Evolutionary conservation across 2,329 filamentous ascomycete genomes (phyloP), one percentile per base, ranked within the genome.

Genomic region (Ophiostoma ulmi): DNA sequence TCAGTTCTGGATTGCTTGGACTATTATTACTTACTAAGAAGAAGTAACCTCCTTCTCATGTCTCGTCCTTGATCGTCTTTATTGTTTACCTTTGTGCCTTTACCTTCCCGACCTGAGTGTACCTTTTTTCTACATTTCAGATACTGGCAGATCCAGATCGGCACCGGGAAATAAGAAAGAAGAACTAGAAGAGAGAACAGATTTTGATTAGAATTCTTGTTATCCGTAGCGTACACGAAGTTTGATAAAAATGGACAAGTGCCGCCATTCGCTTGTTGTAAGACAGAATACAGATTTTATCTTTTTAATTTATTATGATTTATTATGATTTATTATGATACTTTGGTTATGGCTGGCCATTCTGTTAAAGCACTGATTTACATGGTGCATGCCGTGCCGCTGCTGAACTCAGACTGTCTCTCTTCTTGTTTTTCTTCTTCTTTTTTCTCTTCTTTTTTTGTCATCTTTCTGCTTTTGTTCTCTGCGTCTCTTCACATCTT

Each of bases 341-440:
- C 13, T 39, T 2, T 39, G 38, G 8, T 10, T 10, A 10, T 22
- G 2, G n/a, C 6, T 11, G 52, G n/a, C 55, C 11, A 61, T 63
- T 26, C 39, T 44, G 0, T 44, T 44, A 11, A 10, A 64, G 61
- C 31, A 38, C 61, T 64, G 31, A 64, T 64, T 13, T n/a, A 38
- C 31, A 36, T 38, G 31, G 61, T 35, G 52, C 52, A 36, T 38
- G 61, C 61, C 58, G 26, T 35, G 26, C 61, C 61, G 61, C 61
- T 64, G 61, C 61, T 64, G 61, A 64, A 38, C 61, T 64, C 61
- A 64, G 36, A 39, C 35, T 26, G 63, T 65, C 63, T 65, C 61
- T 17, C n/a, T 64, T 64, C 35, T 38, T 38, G 10, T 64, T 14
- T 38, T 38, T 38, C 2, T 63, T 39, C 35, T n/a, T 64, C 31